Conservation (phyloP, 1,139 yeast species). For the Hyphopichia buzzinii region DNA sequence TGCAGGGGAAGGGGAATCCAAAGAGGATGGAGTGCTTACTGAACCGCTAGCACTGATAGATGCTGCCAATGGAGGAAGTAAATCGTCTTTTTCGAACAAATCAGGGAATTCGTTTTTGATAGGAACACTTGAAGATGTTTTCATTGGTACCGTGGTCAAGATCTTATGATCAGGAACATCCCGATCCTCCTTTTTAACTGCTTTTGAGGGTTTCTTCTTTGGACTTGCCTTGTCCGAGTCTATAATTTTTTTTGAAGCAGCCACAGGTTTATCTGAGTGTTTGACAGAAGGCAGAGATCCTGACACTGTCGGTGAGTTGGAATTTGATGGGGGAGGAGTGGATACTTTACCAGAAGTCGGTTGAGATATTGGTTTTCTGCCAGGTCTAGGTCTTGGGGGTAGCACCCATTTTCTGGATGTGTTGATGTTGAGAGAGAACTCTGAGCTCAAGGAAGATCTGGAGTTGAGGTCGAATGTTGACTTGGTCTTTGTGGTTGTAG, state of each 20-base stretch:
- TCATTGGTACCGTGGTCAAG: too few species aligned
- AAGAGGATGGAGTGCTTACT: background rate
- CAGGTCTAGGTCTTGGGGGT: conserved; percentile 66
- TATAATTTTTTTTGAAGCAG: background rate
- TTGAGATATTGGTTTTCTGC: conserved; percentile 42
- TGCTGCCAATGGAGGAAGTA: background rate
- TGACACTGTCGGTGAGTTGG: background rate
- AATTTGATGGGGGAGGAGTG: background rate
- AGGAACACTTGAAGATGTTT: background rate
- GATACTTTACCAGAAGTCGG: conserved; percentile 2
- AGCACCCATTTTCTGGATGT: conserved; percentile 62
- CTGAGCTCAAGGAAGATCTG: conserved; percentile 16
- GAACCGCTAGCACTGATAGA: background rate
- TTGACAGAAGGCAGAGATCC: background rate
- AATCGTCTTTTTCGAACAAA: background rate
- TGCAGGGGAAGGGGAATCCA: background rate
- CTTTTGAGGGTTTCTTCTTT: background rate
- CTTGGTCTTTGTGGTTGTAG: conserved; percentile 12
- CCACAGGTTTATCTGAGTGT: conserved; percentile 1
- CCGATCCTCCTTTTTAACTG: background rate
- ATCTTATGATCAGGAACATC: too few species aligned
- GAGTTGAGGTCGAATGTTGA: conserved; percentile 15
- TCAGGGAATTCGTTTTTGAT: background rate
- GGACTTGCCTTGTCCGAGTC: background rate
- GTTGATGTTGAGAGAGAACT: conserved; percentile 32